These are phyloP conservation scores for Fagopyrum esculentum DNA, from an alignment of 148 eudicot species.

Conservation along the genomic window DNA sequence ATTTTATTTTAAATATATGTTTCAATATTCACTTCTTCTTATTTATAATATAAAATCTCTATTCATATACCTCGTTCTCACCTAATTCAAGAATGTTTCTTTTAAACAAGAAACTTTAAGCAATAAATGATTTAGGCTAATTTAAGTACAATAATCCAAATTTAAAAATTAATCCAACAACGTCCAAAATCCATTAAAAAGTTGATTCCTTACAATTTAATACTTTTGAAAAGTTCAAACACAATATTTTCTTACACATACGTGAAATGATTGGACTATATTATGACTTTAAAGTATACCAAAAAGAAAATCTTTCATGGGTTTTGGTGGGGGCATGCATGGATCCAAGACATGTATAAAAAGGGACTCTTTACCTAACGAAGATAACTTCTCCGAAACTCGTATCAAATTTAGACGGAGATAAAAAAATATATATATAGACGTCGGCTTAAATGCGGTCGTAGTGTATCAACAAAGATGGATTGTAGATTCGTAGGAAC, in stretches of 20 bases:
- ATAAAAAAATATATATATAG: no score
- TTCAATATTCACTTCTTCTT: no score
- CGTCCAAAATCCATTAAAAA: neutral
- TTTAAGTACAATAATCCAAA: neutral
- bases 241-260: neutral
- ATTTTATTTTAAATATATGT: no score
- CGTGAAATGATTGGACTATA: neutral
- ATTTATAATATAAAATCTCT: no score
- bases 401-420: no score
- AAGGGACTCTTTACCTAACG: conserved; percentile 6
- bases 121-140: neutral
- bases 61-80: no score
- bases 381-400: neutral
- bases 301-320: neutral
- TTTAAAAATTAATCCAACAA: neutral
- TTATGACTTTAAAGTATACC: neutral
- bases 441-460: no score
- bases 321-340: neutral
- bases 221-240: neutral
- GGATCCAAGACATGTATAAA: neutral
- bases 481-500: no score
- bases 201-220: neutral
- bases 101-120: neutral
- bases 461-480: no score
- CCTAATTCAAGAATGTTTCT: no score